Conservation (phyloP, 495 filamentous ascomycete species). For the Lepraria neglecta region DNA sequence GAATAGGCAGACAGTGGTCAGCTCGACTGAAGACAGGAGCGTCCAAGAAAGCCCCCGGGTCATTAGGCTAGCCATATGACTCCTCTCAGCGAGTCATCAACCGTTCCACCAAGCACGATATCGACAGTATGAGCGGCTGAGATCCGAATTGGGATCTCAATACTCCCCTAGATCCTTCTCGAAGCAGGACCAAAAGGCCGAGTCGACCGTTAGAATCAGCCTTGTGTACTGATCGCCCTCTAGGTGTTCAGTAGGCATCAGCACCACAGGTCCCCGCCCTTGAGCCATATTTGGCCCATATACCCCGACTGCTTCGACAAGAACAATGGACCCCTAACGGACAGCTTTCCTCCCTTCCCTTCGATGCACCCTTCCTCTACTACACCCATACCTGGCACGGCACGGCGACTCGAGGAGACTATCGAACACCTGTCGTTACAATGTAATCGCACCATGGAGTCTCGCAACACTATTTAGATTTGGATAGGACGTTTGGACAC, state of each 20-base stretch:
- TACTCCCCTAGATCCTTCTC: not conserved
- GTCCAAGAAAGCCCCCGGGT: constrained; percentile 5
- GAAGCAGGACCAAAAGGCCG: not conserved
- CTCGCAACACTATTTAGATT: not conserved
- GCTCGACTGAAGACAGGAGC: constrained; percentile 3
- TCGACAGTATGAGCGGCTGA: constrained; percentile 9
- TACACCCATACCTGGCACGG: not conserved
- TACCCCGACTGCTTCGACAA: not conserved
- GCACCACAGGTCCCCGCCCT: constrained; percentile 8
- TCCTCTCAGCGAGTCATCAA: constrained; percentile 16
- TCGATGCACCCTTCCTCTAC: constrained; percentile 8
- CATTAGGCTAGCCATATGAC: constrained; percentile 17
- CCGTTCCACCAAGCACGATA: constrained; percentile 5
- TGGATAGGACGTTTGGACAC: not conserved
- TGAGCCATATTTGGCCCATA: constrained; percentile 2
- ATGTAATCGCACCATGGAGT: constrained; percentile 17
- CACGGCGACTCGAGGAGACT: constrained; percentile 2
- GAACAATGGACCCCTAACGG: constrained; percentile 17
- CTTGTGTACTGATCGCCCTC: constrained; percentile 20
- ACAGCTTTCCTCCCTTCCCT: not conserved
- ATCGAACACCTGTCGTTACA: constrained; percentile 12
- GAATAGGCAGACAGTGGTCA: not conserved
- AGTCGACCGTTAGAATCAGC: constrained; percentile 11
- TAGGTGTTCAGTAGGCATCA: constrained; percentile 22
- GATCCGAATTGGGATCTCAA: not conserved